phyloP scores from a whole-genome alignment of 805 yeast genomes.

The Saccharomyces mikatae region DNA sequence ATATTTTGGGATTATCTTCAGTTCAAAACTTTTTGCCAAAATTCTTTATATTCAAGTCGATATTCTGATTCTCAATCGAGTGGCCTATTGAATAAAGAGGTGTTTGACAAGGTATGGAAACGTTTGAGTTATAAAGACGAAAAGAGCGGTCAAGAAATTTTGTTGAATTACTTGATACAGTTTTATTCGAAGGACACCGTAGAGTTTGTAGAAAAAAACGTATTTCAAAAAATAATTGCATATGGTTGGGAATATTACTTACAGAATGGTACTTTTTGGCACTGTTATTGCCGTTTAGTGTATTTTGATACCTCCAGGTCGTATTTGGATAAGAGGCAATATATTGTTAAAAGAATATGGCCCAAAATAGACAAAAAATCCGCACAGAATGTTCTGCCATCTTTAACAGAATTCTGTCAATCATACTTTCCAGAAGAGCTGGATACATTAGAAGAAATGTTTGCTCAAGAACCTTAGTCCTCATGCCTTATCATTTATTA shows the following conservation, averaged over 20 bases:
- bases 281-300: constrained; percentile 19
- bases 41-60: constrained; percentile 11
- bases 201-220: constrained; percentile 12
- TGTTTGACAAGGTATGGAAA: constrained; percentile 12
- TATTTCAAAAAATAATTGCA: constrained; percentile 18
- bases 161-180: constrained; percentile 17
- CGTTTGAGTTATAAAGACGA: constrained; percentile 13
- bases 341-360: constrained; percentile 17
- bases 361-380: constrained; percentile 9
- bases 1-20: constrained; percentile 28
- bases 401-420: constrained; percentile 14
- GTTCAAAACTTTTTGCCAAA: constrained; percentile 15
- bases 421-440: constrained; percentile 26
- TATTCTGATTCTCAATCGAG: constrained; percentile 6
- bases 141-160: constrained; percentile 12
- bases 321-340: constrained; percentile 20
- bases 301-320: constrained; percentile 20
- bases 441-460: constrained; percentile 12
- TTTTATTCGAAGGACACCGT: constrained; percentile 21
- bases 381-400: background rate
- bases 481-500: background rate
- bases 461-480: background rate
- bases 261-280: constrained; percentile 23
- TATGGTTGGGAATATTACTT: constrained; percentile 14
- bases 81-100: constrained; percentile 3